Conservation (phyloP, 176 grass and related monocot genomes). For the Cenchrus americanus region DNA sequence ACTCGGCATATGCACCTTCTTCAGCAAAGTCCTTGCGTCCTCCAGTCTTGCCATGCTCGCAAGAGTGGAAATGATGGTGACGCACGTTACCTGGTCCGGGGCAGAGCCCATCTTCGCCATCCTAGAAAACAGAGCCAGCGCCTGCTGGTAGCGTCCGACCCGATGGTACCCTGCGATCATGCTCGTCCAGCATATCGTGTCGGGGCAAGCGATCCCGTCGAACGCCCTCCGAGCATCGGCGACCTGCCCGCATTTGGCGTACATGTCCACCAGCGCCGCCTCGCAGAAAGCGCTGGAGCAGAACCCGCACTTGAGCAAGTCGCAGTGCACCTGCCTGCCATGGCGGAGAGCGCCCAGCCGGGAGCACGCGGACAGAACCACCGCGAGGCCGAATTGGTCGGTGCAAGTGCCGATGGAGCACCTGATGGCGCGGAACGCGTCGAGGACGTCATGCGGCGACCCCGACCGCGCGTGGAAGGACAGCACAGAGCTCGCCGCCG, state of each 20-base stretch:
- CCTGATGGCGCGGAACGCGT: conserved; percentile 41
- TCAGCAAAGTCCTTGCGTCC: conserved; percentile 44
- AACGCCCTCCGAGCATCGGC: conserved; percentile 55
- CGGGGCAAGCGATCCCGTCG: conserved; percentile 39
- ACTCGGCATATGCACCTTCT: conserved; percentile 38
- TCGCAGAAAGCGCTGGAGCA: conserved; percentile 48
- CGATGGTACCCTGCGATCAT: conserved; percentile 63
- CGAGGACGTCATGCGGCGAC: conserved; percentile 41
- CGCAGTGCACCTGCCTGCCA: conserved; percentile 59
- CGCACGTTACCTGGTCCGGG: conserved; percentile 43
- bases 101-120: conserved; percentile 49
- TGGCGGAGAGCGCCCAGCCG: conserved; percentile 29
- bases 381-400: conserved; percentile 64
- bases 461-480: conserved; percentile 46
- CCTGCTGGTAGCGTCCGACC: conserved; percentile 37
- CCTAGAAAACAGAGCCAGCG: conserved; percentile 48
- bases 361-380: conserved; percentile 54
- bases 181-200: conserved; percentile 66
- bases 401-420: background rate
- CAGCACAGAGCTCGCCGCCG: conserved; percentile 55
- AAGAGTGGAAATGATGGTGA: conserved; percentile 56
- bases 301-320: conserved; percentile 56
- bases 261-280: conserved; percentile 62
- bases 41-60: conserved; percentile 55
- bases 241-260: conserved; percentile 51